phyloP scores from a whole-genome alignment of 2,329 filamentous ascomycete genomes.

The Arthrocladium fulminans region DNA sequence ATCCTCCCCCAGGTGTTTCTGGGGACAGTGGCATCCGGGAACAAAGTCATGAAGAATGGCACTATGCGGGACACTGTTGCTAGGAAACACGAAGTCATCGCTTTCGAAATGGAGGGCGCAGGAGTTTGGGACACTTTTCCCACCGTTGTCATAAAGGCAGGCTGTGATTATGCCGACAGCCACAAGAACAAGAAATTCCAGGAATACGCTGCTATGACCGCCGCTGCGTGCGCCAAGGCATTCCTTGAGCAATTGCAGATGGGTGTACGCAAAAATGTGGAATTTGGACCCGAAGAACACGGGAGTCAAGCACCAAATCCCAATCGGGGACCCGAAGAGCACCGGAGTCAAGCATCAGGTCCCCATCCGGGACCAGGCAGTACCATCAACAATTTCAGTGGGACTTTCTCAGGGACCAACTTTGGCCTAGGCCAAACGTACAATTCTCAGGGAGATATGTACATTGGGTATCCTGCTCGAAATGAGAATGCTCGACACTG shows the following conservation, averaged over 20 bases:
- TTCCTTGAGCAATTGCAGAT: conserved; percentile 14
- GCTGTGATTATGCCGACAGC: conserved; percentile 22
- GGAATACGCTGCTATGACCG: conserved; percentile 15
- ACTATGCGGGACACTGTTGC: conserved; percentile 30
- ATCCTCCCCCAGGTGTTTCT: conserved; percentile 27
- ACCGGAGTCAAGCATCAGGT: background rate
- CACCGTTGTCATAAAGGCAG: conserved; percentile 18
- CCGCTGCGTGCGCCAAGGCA: conserved; percentile 16
- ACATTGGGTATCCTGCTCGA: background rate
- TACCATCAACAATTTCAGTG: background rate
- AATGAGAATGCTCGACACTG: background rate
- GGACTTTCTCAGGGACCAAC: background rate
- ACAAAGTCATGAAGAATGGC: conserved; percentile 35
- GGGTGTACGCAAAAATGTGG: conserved; percentile 10
- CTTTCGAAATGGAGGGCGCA: conserved; percentile 23
- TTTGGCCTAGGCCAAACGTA: background rate
- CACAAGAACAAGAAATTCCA: conserved; percentile 19
- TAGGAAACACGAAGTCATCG: conserved; percentile 14
- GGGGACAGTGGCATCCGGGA: conserved; percentile 33
- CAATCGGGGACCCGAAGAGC: background rate
- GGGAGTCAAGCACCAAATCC: background rate
- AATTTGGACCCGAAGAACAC: background rate
- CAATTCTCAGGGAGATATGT: background rate
- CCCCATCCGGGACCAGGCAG: conserved; percentile 4
- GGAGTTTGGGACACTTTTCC: conserved; percentile 18